phyloP scores from a whole-genome alignment of 192 early-diverging fungal genomes.

The Coemansia sp. region DNA sequence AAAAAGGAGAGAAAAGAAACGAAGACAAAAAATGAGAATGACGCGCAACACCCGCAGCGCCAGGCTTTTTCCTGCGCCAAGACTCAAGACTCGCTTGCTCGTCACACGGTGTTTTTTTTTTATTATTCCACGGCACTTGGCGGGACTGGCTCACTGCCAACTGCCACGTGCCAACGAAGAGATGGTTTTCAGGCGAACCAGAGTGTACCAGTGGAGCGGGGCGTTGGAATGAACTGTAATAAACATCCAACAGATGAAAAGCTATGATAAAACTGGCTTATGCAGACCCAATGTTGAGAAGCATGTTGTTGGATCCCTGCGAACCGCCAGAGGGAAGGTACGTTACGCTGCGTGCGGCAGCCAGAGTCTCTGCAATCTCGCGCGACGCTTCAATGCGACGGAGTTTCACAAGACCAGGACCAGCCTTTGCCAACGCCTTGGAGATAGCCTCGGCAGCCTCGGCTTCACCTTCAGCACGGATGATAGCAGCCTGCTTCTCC shows the following conservation, averaged over 20 bases:
- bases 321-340: slow-evolving; percentile 72
- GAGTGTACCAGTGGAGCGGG: background rate
- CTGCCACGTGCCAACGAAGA: background rate
- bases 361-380: slow-evolving; percentile 90
- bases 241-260: slow-evolving; percentile 2
- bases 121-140: background rate
- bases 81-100: background rate
- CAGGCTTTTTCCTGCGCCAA: background rate
- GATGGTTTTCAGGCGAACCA: background rate
- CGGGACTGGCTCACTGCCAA: background rate
- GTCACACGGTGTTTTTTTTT: background rate
- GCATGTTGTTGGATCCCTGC: slow-evolving; percentile 62
- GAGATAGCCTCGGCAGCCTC: slow-evolving; percentile 88
- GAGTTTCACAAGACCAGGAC: slow-evolving; percentile 89
- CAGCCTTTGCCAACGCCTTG: slow-evolving; percentile 85
- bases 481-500: slow-evolving; percentile 95
- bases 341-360: slow-evolving; percentile 79
- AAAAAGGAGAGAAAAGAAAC: background rate
- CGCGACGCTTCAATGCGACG: slow-evolving; percentile 96
- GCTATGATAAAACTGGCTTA: slow-evolving; percentile 13
- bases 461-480: slow-evolving; percentile 98
- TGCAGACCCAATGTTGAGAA: slow-evolving; percentile 66
- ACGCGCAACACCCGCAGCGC: background rate
- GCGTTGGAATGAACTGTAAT: background rate
- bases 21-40: slow-evolving; percentile 3